Percentiles rank a stretch among this genome's conserved stretches.
These are phyloP conservation scores for Lotmaria passim DNA, from an alignment of 208 protist genomes.

Conservation along the genomic window DNA sequence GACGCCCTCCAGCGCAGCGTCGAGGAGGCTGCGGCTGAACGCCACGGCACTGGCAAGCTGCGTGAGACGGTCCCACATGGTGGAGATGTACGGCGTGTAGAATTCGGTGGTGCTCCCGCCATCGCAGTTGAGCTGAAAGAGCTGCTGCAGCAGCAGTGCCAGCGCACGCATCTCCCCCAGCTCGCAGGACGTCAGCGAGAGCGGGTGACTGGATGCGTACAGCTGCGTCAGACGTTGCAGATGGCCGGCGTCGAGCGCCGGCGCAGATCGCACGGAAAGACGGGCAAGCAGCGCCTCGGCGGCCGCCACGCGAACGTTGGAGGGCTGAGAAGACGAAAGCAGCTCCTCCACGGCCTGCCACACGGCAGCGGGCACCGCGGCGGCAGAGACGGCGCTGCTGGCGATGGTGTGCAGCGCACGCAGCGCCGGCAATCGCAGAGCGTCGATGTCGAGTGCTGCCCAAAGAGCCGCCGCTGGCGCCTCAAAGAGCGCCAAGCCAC, in stretches of 20 bases:
- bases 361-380: slow-evolving; percentile 27
- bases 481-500: slow-evolving; percentile 15
- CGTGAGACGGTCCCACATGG: slow-evolving; percentile 29
- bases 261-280: slow-evolving; percentile 5
- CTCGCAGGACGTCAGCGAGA: slow-evolving; percentile 35
- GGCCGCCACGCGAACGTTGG: slow-evolving; percentile 23
- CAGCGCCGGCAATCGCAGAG: slow-evolving; percentile 18
- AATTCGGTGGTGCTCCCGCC: not conserved
- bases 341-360: slow-evolving; percentile 30
- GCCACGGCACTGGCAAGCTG: slow-evolving; percentile 22
- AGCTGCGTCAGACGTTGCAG: slow-evolving; percentile 18
- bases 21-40: slow-evolving; percentile 29
- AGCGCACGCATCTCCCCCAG: slow-evolving; percentile 23
- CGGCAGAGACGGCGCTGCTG: slow-evolving; percentile 19
- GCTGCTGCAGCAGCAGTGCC: slow-evolving; percentile 19
- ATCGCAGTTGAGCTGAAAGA: slow-evolving; percentile 7
- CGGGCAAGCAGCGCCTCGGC: slow-evolving; percentile 25
- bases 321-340: slow-evolving; percentile 21
- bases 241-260: slow-evolving; percentile 4
- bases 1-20: slow-evolving; percentile 24
- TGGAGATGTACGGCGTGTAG: slow-evolving; percentile 11
- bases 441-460: slow-evolving; percentile 15
- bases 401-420: slow-evolving; percentile 23
- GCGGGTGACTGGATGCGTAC: slow-evolving; percentile 20
- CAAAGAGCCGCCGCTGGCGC: slow-evolving; percentile 12